These are phyloP conservation scores for Xylariaceae sp. DNA, from an alignment of 2,329 filamentous ascomycete genomes.

Conservation along the genomic window DNA sequence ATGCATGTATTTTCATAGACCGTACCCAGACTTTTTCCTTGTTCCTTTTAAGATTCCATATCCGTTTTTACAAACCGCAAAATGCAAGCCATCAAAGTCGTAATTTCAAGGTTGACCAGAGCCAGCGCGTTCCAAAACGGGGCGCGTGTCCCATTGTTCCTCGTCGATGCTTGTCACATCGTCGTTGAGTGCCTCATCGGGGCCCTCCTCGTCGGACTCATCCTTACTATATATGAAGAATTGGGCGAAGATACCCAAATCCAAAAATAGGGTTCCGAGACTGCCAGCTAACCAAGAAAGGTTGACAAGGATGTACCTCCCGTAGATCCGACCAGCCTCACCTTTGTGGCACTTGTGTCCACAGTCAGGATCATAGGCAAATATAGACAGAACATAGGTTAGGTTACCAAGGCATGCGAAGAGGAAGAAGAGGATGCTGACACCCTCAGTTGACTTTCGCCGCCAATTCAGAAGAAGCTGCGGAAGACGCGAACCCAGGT, in stretches of 20 bases:
- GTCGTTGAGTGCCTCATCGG: conserved; percentile 24
- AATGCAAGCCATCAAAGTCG: too few species aligned
- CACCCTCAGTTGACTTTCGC: conserved; percentile 87
- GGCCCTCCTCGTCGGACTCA: conserved; percentile 25
- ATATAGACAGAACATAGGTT: conserved; percentile 87
- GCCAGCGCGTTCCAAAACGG: conserved; percentile 24
- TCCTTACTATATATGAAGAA: conserved; percentile 76
- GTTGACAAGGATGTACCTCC: conserved; percentile 82
- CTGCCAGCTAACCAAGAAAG: conserved; percentile 87
- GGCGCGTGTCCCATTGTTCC: conserved; percentile 23
- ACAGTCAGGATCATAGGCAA: conserved; percentile 81
- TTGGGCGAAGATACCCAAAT: conserved; percentile 83
- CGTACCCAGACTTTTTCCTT: too few species aligned
- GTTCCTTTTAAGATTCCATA: too few species aligned
- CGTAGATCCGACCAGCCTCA: conserved; percentile 66
- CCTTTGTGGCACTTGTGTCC: conserved; percentile 54
- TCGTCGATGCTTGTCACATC: conserved; percentile 20
- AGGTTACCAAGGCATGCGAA: conserved; percentile 95
- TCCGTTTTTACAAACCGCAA: too few species aligned
- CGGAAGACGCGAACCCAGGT: conserved; percentile 83
- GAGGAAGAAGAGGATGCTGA: conserved; percentile 91
- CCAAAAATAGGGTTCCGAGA: conserved; percentile 78
- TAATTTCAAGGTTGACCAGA: conserved; percentile 11
- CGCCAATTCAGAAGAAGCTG: conserved; percentile 90
- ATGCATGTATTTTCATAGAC: not conserved